A percentile compares a stretch with the other conserved stretches of the same genome.
Evolutionary conservation across 352 stramenopile species (phyloP).

Genomic region (Phytophthora pisi): DNA sequence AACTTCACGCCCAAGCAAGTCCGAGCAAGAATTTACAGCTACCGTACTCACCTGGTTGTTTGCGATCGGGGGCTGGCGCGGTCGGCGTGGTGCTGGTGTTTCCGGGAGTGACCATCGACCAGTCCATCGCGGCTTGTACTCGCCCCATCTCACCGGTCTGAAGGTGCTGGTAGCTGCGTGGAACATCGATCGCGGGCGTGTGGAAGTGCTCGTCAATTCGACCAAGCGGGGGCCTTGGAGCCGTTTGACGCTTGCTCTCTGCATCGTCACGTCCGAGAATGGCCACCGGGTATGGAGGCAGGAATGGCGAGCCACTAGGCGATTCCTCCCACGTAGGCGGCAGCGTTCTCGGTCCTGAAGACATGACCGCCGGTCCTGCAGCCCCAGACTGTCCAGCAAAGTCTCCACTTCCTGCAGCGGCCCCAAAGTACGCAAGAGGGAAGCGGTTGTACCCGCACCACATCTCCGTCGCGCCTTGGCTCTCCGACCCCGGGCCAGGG

Average conservation of each 20-base stretch:
- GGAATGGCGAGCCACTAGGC: slow-evolving; percentile 51
- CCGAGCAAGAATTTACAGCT: not conserved
- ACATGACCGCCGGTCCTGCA: not conserved
- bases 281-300: slow-evolving; percentile 61
- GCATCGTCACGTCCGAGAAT: slow-evolving; percentile 40
- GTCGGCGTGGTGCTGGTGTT: not conserved
- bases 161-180: slow-evolving; percentile 10
- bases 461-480: slow-evolving; percentile 28
- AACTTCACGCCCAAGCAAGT: not conserved
- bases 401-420: not conserved
- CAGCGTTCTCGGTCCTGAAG: slow-evolving; percentile 39
- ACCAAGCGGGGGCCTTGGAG: slow-evolving; percentile 20
- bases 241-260: slow-evolving; percentile 35
- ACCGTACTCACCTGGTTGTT: slow-evolving; percentile 26
- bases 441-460: slow-evolving; percentile 63
- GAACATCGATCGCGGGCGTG: slow-evolving; percentile 13
- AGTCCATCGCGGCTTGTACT: slow-evolving; percentile 29
- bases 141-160: slow-evolving; percentile 19
- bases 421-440: slow-evolving; percentile 31
- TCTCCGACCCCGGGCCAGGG: slow-evolving; percentile 20
- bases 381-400: not conserved
- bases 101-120: slow-evolving; percentile 3
- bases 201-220: slow-evolving; percentile 31
- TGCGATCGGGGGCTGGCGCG: slow-evolving; percentile 7
- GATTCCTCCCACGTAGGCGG: slow-evolving; percentile 72